phyloP scores from a whole-genome alignment of 2,329 filamentous ascomycete species.

The Talaromyces sp. region DNA sequence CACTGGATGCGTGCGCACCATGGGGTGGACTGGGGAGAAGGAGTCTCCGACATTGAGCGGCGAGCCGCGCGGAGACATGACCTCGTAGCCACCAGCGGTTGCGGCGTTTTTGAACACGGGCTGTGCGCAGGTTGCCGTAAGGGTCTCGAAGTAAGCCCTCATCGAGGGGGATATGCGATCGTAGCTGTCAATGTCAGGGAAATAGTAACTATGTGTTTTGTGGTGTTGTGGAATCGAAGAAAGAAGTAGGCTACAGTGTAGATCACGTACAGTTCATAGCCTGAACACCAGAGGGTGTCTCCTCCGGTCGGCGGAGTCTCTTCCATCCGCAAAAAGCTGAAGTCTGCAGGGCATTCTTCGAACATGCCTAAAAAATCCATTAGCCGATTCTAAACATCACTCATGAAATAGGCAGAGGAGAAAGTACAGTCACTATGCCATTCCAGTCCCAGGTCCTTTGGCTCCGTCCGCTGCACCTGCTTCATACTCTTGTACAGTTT shows the following conservation, averaged over 20 bases:
- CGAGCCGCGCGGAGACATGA: conserved; percentile 39
- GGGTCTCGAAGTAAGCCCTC: conserved; percentile 42
- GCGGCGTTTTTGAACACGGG: neutral
- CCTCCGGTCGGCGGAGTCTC: conserved; percentile 1
- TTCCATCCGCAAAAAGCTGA: conserved; percentile 4
- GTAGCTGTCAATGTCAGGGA: conserved; percentile 26
- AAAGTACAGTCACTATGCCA: conserved; percentile 4
- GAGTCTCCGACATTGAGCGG: conserved; percentile 50
- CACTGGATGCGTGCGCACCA: conserved; percentile 58
- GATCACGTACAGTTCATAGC: conserved; percentile 37
- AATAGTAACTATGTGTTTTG: neutral
- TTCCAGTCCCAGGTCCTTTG: neutral
- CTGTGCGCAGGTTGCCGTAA: conserved; percentile 44
- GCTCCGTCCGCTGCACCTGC: neutral
- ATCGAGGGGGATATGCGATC: conserved; percentile 48
- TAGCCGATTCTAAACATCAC: neutral
- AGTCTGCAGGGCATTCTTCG: conserved; percentile 5
- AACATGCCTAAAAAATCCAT: neutral
- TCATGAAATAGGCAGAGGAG: neutral
- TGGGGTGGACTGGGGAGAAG: conserved; percentile 49
- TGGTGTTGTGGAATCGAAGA: neutral
- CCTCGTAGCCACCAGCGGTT: neutral
- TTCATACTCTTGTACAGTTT: conserved; percentile 4
- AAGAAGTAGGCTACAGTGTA: neutral
- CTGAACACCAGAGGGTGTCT: conserved; percentile 48